phyloP scores from a whole-genome alignment of 768 basidiomycete species.

The Leucocoprinus birnbaumii region DNA sequence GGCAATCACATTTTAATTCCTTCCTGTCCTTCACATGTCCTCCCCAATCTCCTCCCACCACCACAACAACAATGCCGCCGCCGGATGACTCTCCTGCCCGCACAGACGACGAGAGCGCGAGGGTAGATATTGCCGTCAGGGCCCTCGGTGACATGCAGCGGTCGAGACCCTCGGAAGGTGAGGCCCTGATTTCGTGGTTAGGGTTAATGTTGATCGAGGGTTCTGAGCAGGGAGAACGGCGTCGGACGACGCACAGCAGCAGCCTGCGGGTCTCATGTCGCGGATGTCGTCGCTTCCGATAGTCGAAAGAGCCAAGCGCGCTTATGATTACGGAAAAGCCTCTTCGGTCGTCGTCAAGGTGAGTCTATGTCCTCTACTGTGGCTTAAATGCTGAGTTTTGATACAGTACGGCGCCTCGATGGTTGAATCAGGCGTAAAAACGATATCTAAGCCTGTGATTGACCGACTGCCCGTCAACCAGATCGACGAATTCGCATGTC shows the following conservation, averaged over 20 bases:
- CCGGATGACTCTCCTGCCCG: too few species aligned
- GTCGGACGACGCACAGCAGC: conserved; percentile 7
- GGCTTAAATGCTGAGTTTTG: background rate
- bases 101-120: conserved; percentile 68
- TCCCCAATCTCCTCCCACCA: conserved; percentile 16
- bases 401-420: conserved; percentile 83
- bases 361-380: conserved; percentile 15
- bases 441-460: conserved; percentile 79
- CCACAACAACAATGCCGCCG: conserved; percentile 9
- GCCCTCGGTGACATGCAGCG: conserved; percentile 83
- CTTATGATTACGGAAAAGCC: conserved; percentile 82
- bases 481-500: conserved; percentile 85
- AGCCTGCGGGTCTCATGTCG: conserved; percentile 29
- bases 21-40: conserved; percentile 8
- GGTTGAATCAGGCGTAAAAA: conserved; percentile 81
- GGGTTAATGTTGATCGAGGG: conserved; percentile 4
- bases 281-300: conserved; percentile 70
- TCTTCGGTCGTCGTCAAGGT: conserved; percentile 86
- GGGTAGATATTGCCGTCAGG: conserved; percentile 73
- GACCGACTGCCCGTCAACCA: conserved; percentile 73
- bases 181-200: conserved; percentile 3
- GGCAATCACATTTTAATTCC: background rate
- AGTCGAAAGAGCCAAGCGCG: conserved; percentile 67
- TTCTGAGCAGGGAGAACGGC: conserved; percentile 10
- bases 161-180: conserved; percentile 18